phyloP scores from a whole-genome alignment of 169 alveolate genomes.

The Cryptosporidium xiaoi region DNA sequence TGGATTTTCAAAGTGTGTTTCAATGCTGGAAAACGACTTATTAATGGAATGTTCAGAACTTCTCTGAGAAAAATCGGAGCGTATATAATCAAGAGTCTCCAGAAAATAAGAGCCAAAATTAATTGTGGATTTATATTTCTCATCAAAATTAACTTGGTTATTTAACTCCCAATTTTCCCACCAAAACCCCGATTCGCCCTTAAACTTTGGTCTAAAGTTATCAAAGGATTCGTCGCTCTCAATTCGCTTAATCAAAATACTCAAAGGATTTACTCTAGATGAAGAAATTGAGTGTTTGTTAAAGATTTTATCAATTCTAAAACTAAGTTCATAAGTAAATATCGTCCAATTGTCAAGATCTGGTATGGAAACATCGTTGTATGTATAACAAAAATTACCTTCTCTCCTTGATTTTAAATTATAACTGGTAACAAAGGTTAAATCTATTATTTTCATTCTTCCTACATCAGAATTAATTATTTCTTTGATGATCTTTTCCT shows the following conservation, averaged over 20 bases:
- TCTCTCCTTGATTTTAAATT: background rate
- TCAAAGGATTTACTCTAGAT: constrained; percentile 7
- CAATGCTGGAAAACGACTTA: no score
- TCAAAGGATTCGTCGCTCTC: constrained; percentile 8
- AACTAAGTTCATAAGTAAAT: background rate
- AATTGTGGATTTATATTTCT: constrained; percentile 2
- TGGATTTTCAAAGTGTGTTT: constrained; percentile 3
- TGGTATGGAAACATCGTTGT: constrained; percentile 23
- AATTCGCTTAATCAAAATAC: background rate
- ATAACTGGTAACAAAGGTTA: constrained; percentile 20
- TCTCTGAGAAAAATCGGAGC: background rate
- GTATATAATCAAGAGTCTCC: background rate
- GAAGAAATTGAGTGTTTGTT: background rate
- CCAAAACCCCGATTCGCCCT: constrained; percentile 31
- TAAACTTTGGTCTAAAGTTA: constrained; percentile 19
- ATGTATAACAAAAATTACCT: constrained; percentile 5
- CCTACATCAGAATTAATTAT: background rate
- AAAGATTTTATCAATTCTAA: background rate
- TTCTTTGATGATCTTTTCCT: constrained; percentile 15
- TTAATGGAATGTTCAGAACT: background rate
- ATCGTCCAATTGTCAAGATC: constrained; percentile 51
- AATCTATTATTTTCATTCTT: constrained; percentile 36
- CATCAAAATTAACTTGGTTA: constrained; percentile 26
- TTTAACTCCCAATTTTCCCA: constrained; percentile 28
- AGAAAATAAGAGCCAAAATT: constrained; percentile 5